A percentile compares a stretch with the other conserved stretches of the same genome.
phyloP scores from a whole-genome alignment of 768 basidiomycete genomes.

The Tulasnella sp. region DNA sequence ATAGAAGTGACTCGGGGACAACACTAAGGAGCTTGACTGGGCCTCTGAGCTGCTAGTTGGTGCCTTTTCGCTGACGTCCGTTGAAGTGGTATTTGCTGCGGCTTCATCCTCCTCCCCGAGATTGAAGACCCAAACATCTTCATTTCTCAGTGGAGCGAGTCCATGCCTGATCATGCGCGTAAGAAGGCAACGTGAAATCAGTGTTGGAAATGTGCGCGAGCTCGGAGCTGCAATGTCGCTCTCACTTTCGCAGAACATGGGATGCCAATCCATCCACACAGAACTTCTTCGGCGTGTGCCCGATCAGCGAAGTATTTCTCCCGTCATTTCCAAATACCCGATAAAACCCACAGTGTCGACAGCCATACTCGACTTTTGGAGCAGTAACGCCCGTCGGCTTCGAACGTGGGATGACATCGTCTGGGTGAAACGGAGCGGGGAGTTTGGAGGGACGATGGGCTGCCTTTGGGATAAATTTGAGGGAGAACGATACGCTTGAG shows the following conservation, averaged over 20 bases:
- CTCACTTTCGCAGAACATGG: background rate
- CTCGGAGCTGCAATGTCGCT: background rate
- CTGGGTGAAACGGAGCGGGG: background rate
- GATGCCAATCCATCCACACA: background rate
- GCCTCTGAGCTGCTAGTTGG: background rate
- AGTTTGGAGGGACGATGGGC: background rate
- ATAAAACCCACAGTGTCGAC: background rate
- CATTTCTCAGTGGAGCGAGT: background rate
- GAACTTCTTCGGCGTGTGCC: background rate
- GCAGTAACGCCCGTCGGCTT: background rate
- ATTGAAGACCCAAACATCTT: background rate
- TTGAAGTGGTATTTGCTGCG: background rate
- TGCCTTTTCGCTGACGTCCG: background rate
- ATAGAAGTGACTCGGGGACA: no score
- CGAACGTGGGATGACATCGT: background rate
- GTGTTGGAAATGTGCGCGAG: background rate
- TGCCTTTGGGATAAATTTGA: background rate
- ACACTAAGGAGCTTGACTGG: conserved; percentile 30
- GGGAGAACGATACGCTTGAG: background rate
- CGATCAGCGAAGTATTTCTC: background rate
- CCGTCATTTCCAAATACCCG: background rate
- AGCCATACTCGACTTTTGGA: background rate
- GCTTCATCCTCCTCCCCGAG: background rate
- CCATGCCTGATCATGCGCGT: background rate
- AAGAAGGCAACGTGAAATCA: background rate